These are phyloP conservation scores for Arachnopeziza araneosa DNA, from an alignment of 2,329 filamentous ascomycete species.

Conservation along the genomic window DNA sequence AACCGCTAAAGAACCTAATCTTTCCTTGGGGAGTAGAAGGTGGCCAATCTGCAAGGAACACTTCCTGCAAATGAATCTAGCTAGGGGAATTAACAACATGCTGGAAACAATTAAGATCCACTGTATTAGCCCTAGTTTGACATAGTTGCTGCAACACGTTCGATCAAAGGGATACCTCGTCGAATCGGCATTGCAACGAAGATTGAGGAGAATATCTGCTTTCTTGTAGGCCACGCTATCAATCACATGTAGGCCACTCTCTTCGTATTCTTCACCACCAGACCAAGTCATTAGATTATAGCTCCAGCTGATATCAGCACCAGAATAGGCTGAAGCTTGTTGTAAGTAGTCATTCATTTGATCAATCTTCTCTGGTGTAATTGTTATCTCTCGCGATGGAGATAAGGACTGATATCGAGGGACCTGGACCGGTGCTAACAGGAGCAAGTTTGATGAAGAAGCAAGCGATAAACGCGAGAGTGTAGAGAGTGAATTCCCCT, in stretches of 20 bases:
- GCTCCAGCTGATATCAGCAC: slow-evolving; percentile 43
- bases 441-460: slow-evolving; percentile 24
- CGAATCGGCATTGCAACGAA: slow-evolving; percentile 46
- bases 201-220: slow-evolving; percentile 45
- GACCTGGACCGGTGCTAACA: slow-evolving; percentile 32
- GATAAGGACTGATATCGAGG: slow-evolving; percentile 27
- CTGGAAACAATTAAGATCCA: slow-evolving; percentile 29
- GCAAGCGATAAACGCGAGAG: slow-evolving; percentile 11
- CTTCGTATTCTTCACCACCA: slow-evolving; percentile 35
- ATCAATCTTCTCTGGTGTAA: slow-evolving; percentile 43
- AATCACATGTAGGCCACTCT: slow-evolving; percentile 44
- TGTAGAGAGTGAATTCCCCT: slow-evolving; percentile 9
- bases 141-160: slow-evolving; percentile 48
- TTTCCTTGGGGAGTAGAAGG: slow-evolving; percentile 16
- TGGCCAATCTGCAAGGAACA: slow-evolving; percentile 10
- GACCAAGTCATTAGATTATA: slow-evolving; percentile 43
- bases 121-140: slow-evolving; percentile 34
- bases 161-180: slow-evolving; percentile 39
- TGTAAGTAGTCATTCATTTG: slow-evolving; percentile 48
- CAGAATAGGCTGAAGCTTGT: slow-evolving; percentile 35
- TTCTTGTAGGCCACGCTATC: slow-evolving; percentile 41
- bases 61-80: slow-evolving; percentile 18
- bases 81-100: slow-evolving; percentile 27
- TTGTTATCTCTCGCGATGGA: slow-evolving; percentile 34
- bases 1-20: slow-evolving; percentile 16